Percentiles rank a stretch among this genome's conserved stretches.
phyloP scores from a whole-genome alignment of 2,329 filamentous ascomycete species.

The Aspergillus niger region DNA sequence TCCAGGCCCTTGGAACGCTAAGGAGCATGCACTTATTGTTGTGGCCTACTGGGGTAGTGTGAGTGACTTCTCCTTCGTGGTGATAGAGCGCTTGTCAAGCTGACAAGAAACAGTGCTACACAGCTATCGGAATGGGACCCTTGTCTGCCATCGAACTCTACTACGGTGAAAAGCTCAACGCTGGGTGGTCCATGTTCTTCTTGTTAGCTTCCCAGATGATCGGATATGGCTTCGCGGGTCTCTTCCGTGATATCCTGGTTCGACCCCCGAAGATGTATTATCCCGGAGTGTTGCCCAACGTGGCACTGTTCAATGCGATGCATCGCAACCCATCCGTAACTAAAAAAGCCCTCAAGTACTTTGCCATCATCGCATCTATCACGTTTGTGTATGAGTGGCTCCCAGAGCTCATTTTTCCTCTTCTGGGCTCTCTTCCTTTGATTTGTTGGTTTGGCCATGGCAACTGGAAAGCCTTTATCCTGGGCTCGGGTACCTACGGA shows the following conservation, averaged over 20 bases:
- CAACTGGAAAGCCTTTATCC: not conserved
- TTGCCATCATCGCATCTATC: not conserved
- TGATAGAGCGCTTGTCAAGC: not conserved
- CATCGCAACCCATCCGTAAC: not conserved
- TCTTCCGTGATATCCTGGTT: not conserved
- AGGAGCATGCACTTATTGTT: not conserved
- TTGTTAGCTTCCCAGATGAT: not conserved
- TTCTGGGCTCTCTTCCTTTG: not conserved
- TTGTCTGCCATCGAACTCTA: not conserved
- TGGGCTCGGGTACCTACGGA: not conserved
- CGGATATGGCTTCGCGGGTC: not conserved
- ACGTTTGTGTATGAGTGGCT: not conserved
- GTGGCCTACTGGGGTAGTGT: not conserved
- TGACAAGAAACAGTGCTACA: not conserved
- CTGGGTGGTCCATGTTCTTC: not conserved
- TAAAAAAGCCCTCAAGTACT: not conserved
- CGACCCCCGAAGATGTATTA: not conserved
- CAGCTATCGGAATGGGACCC: not conserved
- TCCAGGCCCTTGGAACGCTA: not conserved
- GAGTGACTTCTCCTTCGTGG: not conserved
- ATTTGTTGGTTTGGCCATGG: not conserved
- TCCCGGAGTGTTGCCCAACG: not conserved
- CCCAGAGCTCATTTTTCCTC: not conserved
- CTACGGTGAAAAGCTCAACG: not conserved
- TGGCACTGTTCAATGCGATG: not conserved